phyloP scores from a whole-genome alignment of 495 filamentous ascomycete species.

The Annulohypoxylon stygium region DNA sequence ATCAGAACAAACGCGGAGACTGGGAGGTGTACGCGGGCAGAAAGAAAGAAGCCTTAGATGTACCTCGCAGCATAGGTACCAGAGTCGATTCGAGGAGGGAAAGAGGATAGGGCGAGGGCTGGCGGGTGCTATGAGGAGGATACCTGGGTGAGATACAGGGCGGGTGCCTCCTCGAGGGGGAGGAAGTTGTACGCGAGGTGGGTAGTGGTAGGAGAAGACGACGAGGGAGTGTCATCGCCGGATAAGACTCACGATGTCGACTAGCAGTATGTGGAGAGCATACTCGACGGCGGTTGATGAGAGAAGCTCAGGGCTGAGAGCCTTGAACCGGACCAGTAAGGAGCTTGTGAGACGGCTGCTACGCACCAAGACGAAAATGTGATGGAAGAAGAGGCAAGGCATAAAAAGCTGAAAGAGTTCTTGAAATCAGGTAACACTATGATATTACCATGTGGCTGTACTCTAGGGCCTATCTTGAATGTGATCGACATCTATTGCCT shows the following conservation, averaged over 20 bases:
- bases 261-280: neutral
- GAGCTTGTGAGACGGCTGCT: neutral
- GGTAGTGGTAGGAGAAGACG: neutral
- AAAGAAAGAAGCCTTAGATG: neutral
- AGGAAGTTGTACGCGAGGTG: neutral
- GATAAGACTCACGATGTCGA: neutral
- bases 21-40: neutral
- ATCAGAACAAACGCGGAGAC: constrained; percentile 2
- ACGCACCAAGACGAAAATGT: neutral
- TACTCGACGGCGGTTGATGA: neutral
- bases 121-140: neutral
- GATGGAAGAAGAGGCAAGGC: neutral
- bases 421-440: constrained; percentile 1
- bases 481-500: neutral
- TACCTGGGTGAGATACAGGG: neutral
- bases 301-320: neutral
- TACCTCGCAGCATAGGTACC: neutral
- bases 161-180: neutral
- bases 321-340: neutral
- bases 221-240: neutral
- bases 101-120: neutral
- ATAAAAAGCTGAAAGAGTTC: neutral
- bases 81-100: neutral
- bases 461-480: neutral
- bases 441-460: neutral